Evolutionary conservation across 164 flowering plant species (phyloP).

Genomic region (Annona squamosa): DNA sequence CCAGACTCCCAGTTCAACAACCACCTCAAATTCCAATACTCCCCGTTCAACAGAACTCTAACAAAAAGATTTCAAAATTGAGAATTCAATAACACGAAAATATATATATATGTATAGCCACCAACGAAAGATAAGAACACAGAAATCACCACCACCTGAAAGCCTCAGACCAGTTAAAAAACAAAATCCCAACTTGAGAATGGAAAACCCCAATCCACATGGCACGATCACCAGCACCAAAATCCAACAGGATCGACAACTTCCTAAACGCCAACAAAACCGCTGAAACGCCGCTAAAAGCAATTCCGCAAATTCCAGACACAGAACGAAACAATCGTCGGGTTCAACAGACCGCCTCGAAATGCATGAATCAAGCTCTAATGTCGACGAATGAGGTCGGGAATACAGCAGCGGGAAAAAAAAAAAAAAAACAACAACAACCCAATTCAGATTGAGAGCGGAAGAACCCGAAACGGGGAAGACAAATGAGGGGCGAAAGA

Average conservation of each 20-base stretch:
- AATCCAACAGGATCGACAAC: neutral
- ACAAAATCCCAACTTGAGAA: neutral
- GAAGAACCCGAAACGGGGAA: neutral
- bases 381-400: neutral
- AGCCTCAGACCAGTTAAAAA: neutral
- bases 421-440: neutral
- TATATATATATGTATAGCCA: neutral
- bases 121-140: neutral
- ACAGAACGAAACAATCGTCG: neutral
- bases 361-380: neutral
- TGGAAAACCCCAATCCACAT: neutral
- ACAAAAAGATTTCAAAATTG: neutral
- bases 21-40: neutral
- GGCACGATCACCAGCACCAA: neutral
- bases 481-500: neutral
- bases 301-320: neutral
- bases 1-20: neutral
- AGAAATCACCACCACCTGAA: neutral
- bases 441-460: neutral
- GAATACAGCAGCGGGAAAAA: neutral
- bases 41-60: neutral
- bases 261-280: neutral
- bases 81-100: neutral
- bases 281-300: neutral
- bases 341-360: neutral